These are phyloP conservation scores for Phlegmacium glaucopus DNA, from an alignment of 768 basidiomycete genomes.

Conservation along the genomic window DNA sequence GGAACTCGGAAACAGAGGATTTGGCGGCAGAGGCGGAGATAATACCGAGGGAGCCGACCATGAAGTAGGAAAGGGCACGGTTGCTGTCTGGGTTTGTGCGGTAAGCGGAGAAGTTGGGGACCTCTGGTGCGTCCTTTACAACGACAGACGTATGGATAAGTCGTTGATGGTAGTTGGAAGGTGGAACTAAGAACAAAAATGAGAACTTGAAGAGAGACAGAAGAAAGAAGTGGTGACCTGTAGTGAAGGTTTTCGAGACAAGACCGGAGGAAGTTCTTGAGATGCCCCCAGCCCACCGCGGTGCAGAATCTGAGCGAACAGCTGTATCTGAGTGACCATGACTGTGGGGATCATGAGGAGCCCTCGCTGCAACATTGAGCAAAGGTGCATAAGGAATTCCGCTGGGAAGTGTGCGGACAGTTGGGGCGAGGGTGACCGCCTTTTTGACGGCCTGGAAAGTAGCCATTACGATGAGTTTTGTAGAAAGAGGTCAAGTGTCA, in stretches of 20 bases:
- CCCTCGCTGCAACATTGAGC: slow-evolving; percentile 70
- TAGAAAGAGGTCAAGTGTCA: slow-evolving; percentile 17
- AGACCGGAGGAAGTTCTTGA: slow-evolving; percentile 50
- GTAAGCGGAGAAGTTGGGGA: slow-evolving; percentile 89
- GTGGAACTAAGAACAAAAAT: slow-evolving; percentile 37
- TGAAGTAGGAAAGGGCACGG: slow-evolving; percentile 83
- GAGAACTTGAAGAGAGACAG: slow-evolving; percentile 1
- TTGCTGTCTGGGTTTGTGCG: slow-evolving; percentile 61
- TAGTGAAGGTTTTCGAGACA: slow-evolving; percentile 60
- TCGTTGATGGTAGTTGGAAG: slow-evolving; percentile 61
- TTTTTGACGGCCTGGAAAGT: slow-evolving; percentile 75
- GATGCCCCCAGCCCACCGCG: slow-evolving; percentile 61
- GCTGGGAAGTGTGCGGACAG: slow-evolving; percentile 71
- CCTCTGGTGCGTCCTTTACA: slow-evolving; percentile 68
- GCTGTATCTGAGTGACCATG: slow-evolving; percentile 53
- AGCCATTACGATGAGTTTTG: slow-evolving; percentile 46
- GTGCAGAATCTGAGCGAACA: slow-evolving; percentile 59
- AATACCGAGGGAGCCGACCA: slow-evolving; percentile 89
- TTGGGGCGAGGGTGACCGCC: slow-evolving; percentile 78
- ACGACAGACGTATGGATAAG: slow-evolving; percentile 75
- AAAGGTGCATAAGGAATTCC: slow-evolving; percentile 78
- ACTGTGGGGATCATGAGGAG: slow-evolving; percentile 56
- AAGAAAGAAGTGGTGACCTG: slow-evolving; percentile 43
- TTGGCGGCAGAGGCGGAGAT: slow-evolving; percentile 94
- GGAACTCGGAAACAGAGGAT: slow-evolving; percentile 89